Evolutionary conservation across 805 yeast genomes (phyloP).

Genomic region (Sugiyamaella qingdaonensis): DNA sequence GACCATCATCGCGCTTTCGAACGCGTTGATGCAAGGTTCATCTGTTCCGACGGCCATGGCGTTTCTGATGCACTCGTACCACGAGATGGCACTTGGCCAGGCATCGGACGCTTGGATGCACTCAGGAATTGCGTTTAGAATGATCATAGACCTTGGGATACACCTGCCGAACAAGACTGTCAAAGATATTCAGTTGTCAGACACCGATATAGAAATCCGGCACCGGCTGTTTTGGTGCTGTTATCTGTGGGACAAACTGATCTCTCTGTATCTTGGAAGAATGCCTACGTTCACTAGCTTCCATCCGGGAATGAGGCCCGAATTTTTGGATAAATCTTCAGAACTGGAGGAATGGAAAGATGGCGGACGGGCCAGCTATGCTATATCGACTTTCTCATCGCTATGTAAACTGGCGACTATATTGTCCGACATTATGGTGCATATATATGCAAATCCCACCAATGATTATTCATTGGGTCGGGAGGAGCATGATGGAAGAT

Average conservation of each 20-base stretch:
- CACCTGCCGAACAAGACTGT: slow-evolving; percentile 6
- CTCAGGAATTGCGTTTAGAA: slow-evolving; percentile 14
- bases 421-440: slow-evolving; percentile 8
- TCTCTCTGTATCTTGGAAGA: slow-evolving; percentile 8
- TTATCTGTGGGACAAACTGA: slow-evolving; percentile 8
- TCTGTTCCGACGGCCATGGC: slow-evolving; percentile 9
- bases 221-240: slow-evolving; percentile 9
- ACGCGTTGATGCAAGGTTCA: slow-evolving; percentile 1
- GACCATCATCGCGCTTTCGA: not conserved
- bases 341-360: slow-evolving; percentile 4
- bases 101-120: slow-evolving; percentile 13
- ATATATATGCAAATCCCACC: slow-evolving; percentile 6
- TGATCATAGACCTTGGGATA: slow-evolving; percentile 13
- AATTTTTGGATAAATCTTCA: slow-evolving; percentile 4
- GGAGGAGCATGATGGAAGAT: not conserved
- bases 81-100: slow-evolving; percentile 8
- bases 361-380: not conserved
- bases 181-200: not conserved
- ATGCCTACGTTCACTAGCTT: slow-evolving; percentile 6
- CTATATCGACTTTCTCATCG: slow-evolving; percentile 1
- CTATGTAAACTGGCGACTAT: slow-evolving; percentile 6
- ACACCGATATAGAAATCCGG: slow-evolving; percentile 4
- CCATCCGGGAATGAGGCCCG: slow-evolving; percentile 6
- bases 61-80: slow-evolving; percentile 8
- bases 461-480: slow-evolving; percentile 1